A percentile compares a stretch with the other conserved stretches of the same genome.
phyloP scores from a whole-genome alignment of 2,329 filamentous ascomycete genomes.

The Emergomyces orientalis region DNA sequence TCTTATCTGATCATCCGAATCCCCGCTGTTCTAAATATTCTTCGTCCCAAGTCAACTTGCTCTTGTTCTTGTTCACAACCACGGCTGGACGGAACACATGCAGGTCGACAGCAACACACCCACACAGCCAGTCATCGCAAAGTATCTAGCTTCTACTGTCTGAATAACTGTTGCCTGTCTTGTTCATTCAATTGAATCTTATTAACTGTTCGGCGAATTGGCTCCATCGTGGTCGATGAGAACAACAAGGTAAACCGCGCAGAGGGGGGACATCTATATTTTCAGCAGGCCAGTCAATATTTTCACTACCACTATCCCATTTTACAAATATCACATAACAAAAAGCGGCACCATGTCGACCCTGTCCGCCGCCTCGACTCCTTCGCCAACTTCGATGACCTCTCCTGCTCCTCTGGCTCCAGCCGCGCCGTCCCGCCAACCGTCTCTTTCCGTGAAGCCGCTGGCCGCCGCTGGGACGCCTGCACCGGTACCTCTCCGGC shows the following conservation, averaged over 20 bases:
- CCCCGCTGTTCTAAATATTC: background rate
- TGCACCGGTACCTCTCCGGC: conserved; percentile 31
- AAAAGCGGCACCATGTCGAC: conserved; percentile 28
- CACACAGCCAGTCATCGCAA: background rate
- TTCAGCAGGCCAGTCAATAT: background rate
- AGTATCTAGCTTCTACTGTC: background rate
- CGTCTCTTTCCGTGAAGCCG: conserved; percentile 30
- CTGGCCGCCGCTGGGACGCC: conserved; percentile 25
- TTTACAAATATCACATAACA: background rate
- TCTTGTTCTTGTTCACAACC: background rate
- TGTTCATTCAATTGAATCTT: background rate
- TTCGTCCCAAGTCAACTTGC: background rate
- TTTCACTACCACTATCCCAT: background rate
- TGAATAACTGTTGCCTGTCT: background rate
- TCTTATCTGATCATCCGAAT: conserved; percentile 20
- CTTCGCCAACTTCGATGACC: conserved; percentile 32
- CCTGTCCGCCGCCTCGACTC: conserved; percentile 29
- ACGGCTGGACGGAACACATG: no score
- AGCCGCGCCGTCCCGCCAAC: conserved; percentile 20
- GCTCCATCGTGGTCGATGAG: background rate
- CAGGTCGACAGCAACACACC: background rate
- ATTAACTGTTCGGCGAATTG: background rate
- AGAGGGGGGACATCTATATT: background rate
- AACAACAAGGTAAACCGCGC: background rate
- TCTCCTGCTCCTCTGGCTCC: conserved; percentile 29